phyloP scores from a whole-genome alignment of 108 stramenopile species.

The Discostella pseudostelligera region DNA sequence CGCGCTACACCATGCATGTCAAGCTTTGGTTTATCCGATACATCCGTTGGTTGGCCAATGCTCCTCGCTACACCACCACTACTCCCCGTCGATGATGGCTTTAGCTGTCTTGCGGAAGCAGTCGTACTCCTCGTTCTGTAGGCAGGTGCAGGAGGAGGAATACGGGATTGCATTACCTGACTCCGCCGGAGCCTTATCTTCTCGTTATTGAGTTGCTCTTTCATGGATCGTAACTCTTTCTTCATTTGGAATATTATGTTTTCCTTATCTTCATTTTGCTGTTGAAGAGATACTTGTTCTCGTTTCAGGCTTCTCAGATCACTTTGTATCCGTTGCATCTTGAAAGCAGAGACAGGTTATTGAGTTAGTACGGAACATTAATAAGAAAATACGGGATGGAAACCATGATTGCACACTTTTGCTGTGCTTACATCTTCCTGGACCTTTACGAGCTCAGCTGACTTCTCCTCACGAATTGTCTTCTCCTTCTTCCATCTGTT shows the following conservation, averaged over 20 bases:
- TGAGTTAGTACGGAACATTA: background rate
- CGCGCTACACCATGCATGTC: constrained; percentile 39
- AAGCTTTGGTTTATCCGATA: background rate
- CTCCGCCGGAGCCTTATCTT: constrained; percentile 43
- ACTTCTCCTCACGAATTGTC: constrained; percentile 65
- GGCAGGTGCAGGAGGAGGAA: constrained; percentile 30
- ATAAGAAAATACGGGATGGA: background rate
- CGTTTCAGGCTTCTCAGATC: constrained; percentile 50
- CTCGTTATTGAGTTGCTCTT: constrained; percentile 52
- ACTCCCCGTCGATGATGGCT: constrained; percentile 19
- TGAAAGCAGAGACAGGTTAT: background rate
- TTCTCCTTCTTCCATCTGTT: constrained; percentile 89
- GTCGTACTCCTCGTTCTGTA: constrained; percentile 6
- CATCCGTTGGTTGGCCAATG: constrained; percentile 1
- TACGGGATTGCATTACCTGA: constrained; percentile 45
- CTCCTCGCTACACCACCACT: constrained; percentile 10
- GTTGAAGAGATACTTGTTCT: constrained; percentile 55
- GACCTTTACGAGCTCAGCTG: constrained; percentile 69
- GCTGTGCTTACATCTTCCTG: constrained; percentile 41
- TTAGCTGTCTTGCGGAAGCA: constrained; percentile 8
- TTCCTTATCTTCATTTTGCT: constrained; percentile 75
- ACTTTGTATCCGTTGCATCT: constrained; percentile 63
- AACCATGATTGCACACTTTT: constrained; percentile 1
- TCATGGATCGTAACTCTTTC: constrained; percentile 70
- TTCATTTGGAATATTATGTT: constrained; percentile 54